Conservation (phyloP, 1,284 basidiomycete genomes). For the Takashimella koratensis region DNA sequence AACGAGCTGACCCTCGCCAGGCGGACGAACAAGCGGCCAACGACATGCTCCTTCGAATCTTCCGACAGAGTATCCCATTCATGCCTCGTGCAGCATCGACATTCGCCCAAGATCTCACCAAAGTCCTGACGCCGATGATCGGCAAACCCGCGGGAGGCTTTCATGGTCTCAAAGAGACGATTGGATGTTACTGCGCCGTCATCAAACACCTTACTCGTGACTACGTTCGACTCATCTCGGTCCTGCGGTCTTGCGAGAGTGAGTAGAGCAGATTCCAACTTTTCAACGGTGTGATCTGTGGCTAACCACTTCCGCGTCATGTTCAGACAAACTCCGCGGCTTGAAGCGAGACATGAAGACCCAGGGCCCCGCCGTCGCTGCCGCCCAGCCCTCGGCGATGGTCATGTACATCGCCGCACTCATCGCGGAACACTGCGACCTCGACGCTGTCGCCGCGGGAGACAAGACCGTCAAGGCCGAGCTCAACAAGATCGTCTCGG, state of each 20-base stretch:
- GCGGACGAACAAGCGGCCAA: slow-evolving; percentile 74
- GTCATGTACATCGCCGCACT: slow-evolving; percentile 78
- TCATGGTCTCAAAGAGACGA: slow-evolving; percentile 78
- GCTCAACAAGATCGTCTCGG: slow-evolving; percentile 58
- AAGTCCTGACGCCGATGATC: slow-evolving; percentile 78
- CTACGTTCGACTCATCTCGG: slow-evolving; percentile 66
- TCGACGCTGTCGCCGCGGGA: slow-evolving; percentile 68
- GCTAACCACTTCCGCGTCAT: slow-evolving; percentile 9
- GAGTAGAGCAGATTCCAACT: no score
- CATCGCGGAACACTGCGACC: slow-evolving; percentile 81
- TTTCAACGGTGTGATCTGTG: slow-evolving; percentile 14
- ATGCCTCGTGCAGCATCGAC: slow-evolving; percentile 83
- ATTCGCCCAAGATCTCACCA: slow-evolving; percentile 79
- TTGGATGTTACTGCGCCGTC: slow-evolving; percentile 85
- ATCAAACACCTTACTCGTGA: slow-evolving; percentile 83
- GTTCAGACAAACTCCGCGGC: slow-evolving; percentile 7
- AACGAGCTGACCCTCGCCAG: slow-evolving; percentile 50
- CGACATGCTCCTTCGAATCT: slow-evolving; percentile 82
- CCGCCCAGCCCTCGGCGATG: slow-evolving; percentile 44
- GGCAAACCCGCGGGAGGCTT: slow-evolving; percentile 69
- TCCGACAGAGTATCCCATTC: slow-evolving; percentile 74
- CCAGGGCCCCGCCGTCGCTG: background rate
- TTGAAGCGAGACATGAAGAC: background rate
- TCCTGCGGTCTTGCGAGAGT: slow-evolving; percentile 80
- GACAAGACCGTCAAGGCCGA: slow-evolving; percentile 60